A percentile compares a stretch with the other conserved stretches of the same genome.
Conservation (phyloP, 305 asterid species). For the Solanum hybrid region DNA sequence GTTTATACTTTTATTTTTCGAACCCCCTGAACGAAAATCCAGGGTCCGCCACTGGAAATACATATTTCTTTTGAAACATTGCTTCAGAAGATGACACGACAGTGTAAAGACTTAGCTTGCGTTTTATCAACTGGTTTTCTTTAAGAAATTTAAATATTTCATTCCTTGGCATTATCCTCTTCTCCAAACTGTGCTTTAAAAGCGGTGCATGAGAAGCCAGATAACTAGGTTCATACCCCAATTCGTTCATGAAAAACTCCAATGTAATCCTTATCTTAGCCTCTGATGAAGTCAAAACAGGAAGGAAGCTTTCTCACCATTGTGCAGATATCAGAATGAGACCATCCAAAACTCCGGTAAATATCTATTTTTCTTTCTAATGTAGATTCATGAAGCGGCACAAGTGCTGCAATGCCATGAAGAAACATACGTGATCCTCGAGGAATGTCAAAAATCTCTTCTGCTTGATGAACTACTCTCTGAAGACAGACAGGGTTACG, state of each 20-base stretch:
- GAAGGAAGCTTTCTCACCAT: constrained; percentile 9
- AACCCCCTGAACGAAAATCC: no score
- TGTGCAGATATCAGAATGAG: not conserved
- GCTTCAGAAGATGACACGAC: not conserved
- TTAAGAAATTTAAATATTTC: constrained; percentile 14
- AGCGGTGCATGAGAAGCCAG: not conserved
- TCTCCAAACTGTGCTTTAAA: constrained; percentile 13
- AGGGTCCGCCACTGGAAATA: not conserved
- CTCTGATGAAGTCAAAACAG: not conserved
- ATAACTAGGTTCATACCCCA: constrained; percentile 12
- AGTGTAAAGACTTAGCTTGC: not conserved
- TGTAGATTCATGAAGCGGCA: not conserved
- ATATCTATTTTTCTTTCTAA: constrained; percentile 7
- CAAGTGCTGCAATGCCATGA: not conserved
- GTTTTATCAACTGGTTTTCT: not conserved
- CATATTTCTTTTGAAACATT: not conserved
- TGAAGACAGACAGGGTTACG: not conserved
- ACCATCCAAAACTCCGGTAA: constrained; percentile 8
- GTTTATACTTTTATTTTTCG: no score
- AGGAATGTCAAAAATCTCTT: constrained; percentile 4
- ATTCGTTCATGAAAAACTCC: not conserved
- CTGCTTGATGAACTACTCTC: not conserved
- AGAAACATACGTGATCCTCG: constrained; percentile 9
- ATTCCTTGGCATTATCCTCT: constrained; percentile 18
- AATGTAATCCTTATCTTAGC: not conserved